Base-by-base conservation (phyloP, 768 basidiomycete species). In the Trametes maxima region DNA sequence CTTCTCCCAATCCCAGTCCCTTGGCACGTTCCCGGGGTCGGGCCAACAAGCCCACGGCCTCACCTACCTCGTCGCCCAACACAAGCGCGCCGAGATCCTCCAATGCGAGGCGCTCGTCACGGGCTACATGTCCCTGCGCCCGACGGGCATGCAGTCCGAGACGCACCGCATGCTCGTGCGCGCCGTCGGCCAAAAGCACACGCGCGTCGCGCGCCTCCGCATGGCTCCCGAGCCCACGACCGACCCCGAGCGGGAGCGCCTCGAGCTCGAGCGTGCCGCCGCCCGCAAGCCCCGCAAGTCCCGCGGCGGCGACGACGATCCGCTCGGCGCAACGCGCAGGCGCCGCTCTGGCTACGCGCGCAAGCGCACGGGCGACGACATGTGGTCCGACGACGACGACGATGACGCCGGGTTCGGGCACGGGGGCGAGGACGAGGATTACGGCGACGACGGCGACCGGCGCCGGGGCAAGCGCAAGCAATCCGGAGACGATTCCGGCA, bases 41-140 rank as follows among this genome's bases (percentile, higher is more conserved):
- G 5, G 45, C 45, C 21, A 33, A 33, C 86, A 83, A 70, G 79
- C 84, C 6, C 88, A 92, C 69, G 90, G 92, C 35, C 79, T 94
- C 47, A 91, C 93, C 24, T 95, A 95, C 74, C 87, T 95, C 65
- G 90, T 94, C 58, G 92, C 92, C 16, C 92, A 95, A 68, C 93
- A 90, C 74, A 92, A 93, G 72, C 85, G 88, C 46, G 88, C 90
- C 2, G 86, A 89, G 65, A 87, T 95, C 17, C 80, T 93, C n/a
- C 94, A 95, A 73, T 82, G 91, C 24, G 93, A 95, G 70, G 88
- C 90, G 2, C 78, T 89, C 60, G 80, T 95, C 58, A 90, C 91
- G 2, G 94, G 94, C 42, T 85, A 87, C 68, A 88, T 95, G 85
- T 82, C 85, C 43, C 78, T 96, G 60, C 87, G 89, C 2, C 94